These are phyloP conservation scores for Sarcodon aspratus DNA, from an alignment of 768 basidiomycete genomes.

Conservation along the genomic window DNA sequence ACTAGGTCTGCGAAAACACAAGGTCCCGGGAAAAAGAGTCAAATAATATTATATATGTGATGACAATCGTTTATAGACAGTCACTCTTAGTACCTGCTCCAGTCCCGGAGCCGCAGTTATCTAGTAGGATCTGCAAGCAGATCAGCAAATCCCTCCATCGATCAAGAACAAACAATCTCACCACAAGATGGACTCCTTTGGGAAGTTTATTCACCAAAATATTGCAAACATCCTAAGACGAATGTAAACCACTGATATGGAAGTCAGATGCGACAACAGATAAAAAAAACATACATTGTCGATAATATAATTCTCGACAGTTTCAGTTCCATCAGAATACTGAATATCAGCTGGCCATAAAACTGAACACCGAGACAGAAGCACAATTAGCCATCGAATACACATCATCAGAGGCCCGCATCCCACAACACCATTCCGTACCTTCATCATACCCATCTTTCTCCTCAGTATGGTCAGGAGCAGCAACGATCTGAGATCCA, in stretches of 20 bases:
- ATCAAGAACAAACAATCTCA: slow-evolving; percentile 3
- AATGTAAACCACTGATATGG: background rate
- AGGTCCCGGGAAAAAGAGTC: too few relatives aligned
- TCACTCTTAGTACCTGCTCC: slow-evolving; percentile 11
- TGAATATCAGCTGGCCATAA: slow-evolving; percentile 12
- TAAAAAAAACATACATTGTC: slow-evolving; percentile 12
- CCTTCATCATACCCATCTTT: slow-evolving; percentile 45
- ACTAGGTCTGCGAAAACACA: too few relatives aligned
- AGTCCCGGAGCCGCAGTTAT: slow-evolving; percentile 17
- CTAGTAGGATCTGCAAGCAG: slow-evolving; percentile 13
- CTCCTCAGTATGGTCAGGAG: slow-evolving; percentile 31
- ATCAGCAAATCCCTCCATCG: background rate
- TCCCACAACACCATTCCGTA: slow-evolving; percentile 9
- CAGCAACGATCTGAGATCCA: slow-evolving; percentile 24
- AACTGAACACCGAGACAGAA: slow-evolving; percentile 4
- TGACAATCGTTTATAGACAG: too few relatives aligned
- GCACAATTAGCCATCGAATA: background rate
- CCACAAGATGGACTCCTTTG: slow-evolving; percentile 9
- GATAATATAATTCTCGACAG: slow-evolving; percentile 11
- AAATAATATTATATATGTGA: too few relatives aligned
- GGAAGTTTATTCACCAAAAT: slow-evolving; percentile 14
- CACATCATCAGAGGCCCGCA: background rate
- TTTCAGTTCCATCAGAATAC: background rate
- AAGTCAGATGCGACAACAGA: background rate
- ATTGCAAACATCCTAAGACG: slow-evolving; percentile 8